Conservation (phyloP, 1,284 basidiomycete genomes). For the Lentinula novae-zelandiae region DNA sequence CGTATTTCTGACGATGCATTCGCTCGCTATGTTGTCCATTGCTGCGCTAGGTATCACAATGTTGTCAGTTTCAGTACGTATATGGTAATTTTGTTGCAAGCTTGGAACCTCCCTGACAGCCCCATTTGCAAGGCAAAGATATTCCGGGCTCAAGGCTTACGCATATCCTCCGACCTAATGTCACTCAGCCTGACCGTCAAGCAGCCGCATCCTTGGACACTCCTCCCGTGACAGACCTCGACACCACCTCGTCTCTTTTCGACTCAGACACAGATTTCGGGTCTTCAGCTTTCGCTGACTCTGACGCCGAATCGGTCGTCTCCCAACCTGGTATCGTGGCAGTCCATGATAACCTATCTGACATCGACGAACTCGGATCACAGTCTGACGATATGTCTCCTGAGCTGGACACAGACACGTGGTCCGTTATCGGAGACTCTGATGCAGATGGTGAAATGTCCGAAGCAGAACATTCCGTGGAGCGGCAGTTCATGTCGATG, state of each 20-base stretch:
- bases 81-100: not conserved
- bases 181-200: conserved; percentile 52
- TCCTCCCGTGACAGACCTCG: conserved; percentile 68
- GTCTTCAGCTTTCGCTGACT: conserved; percentile 34
- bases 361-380: conserved; percentile 29
- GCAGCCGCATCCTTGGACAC: conserved; percentile 50
- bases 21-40: conserved; percentile 75
- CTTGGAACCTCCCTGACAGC: conserved; percentile 2
- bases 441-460: conserved; percentile 33
- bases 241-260: conserved; percentile 44
- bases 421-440: conserved; percentile 31
- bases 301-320: conserved; percentile 35
- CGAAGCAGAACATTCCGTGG: conserved; percentile 27
- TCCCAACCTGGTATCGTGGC: conserved; percentile 15
- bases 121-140: conserved; percentile 57
- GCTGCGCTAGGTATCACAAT: conserved; percentile 73
- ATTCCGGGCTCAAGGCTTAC: conserved; percentile 59
- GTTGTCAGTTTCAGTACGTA: conserved; percentile 78
- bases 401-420: conserved; percentile 21
- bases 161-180: conserved; percentile 73
- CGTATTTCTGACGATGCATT: conserved; percentile 62
- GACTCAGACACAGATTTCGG: conserved; percentile 48
- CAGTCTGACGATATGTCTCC: not conserved
- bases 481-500: conserved; percentile 22
- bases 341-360: conserved; percentile 19